Evolutionary conservation across 495 filamentous ascomycete species (phyloP).

Genomic region (Penicillium riverlandense): DNA sequence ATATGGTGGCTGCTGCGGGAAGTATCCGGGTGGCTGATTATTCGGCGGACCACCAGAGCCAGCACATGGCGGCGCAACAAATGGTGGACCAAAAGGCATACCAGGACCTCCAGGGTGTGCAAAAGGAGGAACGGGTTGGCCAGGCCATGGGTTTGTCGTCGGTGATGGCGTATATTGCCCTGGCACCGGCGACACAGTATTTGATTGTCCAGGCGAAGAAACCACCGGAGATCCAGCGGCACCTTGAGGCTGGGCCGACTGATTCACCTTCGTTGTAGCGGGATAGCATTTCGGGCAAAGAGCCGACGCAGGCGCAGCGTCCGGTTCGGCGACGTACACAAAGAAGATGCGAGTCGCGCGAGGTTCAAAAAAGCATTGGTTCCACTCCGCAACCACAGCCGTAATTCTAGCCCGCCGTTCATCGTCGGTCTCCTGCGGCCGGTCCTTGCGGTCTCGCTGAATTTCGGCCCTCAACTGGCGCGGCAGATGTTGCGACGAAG

Average conservation of each 20-base stretch:
- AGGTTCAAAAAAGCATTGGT: conserved; percentile 42
- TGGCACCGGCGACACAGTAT: conserved; percentile 6
- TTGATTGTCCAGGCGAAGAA: neutral
- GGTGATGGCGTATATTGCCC: conserved; percentile 11
- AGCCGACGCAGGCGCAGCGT: conserved; percentile 31
- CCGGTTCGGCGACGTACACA: conserved; percentile 31
- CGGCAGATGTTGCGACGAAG: conserved; percentile 30
- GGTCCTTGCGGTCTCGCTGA: conserved; percentile 35
- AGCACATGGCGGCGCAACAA: conserved; percentile 3
- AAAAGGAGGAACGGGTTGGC: conserved; percentile 11
- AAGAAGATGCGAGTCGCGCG: conserved; percentile 31
- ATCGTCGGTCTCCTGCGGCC: conserved; percentile 36
- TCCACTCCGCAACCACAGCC: conserved; percentile 45
- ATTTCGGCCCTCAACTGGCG: conserved; percentile 36
- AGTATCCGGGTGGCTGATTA: conserved; percentile 20
- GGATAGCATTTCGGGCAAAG: conserved; percentile 40
- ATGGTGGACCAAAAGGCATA: conserved; percentile 16
- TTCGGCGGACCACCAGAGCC: conserved; percentile 9
- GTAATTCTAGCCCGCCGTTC: conserved; percentile 33
- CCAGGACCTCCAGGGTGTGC: conserved; percentile 5
- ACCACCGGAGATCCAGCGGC: conserved; percentile 3
- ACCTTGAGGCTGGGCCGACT: conserved; percentile 12
- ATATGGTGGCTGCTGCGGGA: conserved; percentile 15
- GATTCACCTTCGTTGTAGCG: conserved; percentile 24
- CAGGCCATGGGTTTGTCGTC: conserved; percentile 6